phyloP scores from a whole-genome alignment of 2,329 filamentous ascomycete genomes.

The Stagonosporopsis cucurbitacearum region DNA sequence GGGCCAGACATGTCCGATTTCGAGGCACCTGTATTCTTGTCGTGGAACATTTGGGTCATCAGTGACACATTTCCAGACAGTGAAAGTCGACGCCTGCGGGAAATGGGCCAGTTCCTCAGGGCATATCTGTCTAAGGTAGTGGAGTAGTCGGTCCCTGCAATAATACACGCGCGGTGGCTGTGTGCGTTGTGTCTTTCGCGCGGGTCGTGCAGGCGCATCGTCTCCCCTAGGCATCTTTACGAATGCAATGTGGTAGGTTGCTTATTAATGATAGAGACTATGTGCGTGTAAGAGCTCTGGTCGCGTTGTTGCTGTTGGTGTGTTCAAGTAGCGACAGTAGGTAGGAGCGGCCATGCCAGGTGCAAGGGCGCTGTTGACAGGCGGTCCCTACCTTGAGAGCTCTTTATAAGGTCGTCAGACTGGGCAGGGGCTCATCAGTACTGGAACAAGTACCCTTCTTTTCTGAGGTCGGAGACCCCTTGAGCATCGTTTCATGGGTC shows the following conservation, averaged over 20 bases:
- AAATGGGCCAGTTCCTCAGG: background rate
- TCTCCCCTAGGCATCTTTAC: background rate
- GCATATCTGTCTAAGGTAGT: background rate
- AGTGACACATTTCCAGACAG: background rate
- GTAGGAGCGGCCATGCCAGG: background rate
- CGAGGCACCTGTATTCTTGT: background rate
- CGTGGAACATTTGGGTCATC: background rate
- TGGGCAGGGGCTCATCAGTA: background rate
- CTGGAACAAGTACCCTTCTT: background rate
- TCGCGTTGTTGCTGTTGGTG: background rate
- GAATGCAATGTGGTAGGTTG: background rate
- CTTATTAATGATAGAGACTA: background rate
- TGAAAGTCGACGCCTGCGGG: background rate
- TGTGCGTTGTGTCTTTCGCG: background rate
- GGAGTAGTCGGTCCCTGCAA: background rate
- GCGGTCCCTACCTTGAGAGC: background rate
- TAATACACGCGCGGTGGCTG: background rate
- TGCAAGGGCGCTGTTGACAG: background rate
- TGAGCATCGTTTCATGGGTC: background rate
- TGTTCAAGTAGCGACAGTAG: background rate
- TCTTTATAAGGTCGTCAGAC: background rate
- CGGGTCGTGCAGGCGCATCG: background rate
- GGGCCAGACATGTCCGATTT: background rate
- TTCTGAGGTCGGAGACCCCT: background rate
- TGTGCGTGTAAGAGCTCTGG: background rate